Percentiles rank a stretch among this genome's conserved stretches.
These are phyloP conservation scores for Exophiala lecanii-corni DNA, from an alignment of 2,329 filamentous ascomycete species.

Conservation along the genomic window DNA sequence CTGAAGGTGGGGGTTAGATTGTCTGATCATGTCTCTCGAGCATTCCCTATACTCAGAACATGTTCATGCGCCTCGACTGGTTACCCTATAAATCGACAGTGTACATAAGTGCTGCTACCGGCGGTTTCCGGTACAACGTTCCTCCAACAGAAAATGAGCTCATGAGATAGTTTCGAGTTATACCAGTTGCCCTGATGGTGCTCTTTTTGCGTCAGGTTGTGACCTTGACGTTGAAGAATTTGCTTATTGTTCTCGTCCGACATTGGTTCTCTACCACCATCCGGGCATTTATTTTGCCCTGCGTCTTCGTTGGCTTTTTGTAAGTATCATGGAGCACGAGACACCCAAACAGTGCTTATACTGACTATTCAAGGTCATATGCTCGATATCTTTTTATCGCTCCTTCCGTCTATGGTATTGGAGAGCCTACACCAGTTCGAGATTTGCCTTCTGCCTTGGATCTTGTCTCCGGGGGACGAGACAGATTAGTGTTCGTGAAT, in stretches of 20 bases:
- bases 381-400: slow-evolving; percentile 80
- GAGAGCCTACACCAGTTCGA: slow-evolving; percentile 55
- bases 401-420: slow-evolving; percentile 70
- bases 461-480: slow-evolving; percentile 53
- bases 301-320: slow-evolving; percentile 49
- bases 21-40: background rate
- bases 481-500: slow-evolving; percentile 74
- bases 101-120: too few relatives aligned
- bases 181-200: slow-evolving; percentile 29
- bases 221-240: slow-evolving; percentile 55
- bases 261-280: slow-evolving; percentile 52
- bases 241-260: slow-evolving; percentile 51
- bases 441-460: slow-evolving; percentile 61
- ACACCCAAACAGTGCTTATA: slow-evolving; percentile 2
- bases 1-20: background rate
- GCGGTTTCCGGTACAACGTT: too few relatives aligned
- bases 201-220: slow-evolving; percentile 49
- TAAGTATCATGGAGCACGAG: slow-evolving; percentile 18
- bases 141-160: too few relatives aligned
- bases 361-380: slow-evolving; percentile 53
- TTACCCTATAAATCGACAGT: too few relatives aligned
- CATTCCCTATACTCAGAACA: background rate
- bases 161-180: too few relatives aligned
- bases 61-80: background rate
- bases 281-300: slow-evolving; percentile 53